A percentile compares a stretch with the other conserved stretches of the same genome.
Conservation (phyloP, 1,284 basidiomycete genomes). For the Ceratobasidium sp. region DNA sequence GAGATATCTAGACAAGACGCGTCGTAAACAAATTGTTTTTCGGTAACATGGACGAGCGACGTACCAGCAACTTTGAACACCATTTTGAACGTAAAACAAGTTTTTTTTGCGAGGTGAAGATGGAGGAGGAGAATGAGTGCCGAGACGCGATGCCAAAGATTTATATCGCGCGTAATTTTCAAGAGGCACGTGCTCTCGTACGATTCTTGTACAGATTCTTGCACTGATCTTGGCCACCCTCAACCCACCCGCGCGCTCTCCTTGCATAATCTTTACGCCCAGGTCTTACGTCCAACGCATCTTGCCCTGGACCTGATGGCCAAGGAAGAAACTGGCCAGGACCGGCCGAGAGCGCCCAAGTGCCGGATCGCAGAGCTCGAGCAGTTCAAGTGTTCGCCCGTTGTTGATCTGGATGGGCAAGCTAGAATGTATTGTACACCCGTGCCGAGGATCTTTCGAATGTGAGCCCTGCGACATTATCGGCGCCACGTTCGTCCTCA, state of each 20-base stretch:
- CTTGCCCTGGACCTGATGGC: conserved; percentile 9
- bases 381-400: conserved; percentile 45
- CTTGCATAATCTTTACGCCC: conserved; percentile 38
- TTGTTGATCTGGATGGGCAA: conserved; percentile 11
- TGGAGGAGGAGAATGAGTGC: conserved; percentile 53
- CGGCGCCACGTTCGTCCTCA: neutral
- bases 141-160: conserved; percentile 53
- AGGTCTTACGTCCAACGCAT: conserved; percentile 24
- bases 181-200: conserved; percentile 49
- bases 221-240: conserved; percentile 30
- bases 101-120: conserved; percentile 45
- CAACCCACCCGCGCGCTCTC: conserved; percentile 12
- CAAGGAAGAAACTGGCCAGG: conserved; percentile 13
- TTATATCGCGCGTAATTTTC: conserved; percentile 57
- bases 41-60: conserved; percentile 46
- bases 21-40: conserved; percentile 26
- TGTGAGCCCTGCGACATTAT: conserved; percentile 7
- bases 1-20: conserved; percentile 78
- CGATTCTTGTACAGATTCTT: conserved; percentile 34
- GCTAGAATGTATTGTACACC: conserved; percentile 35
- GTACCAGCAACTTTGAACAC: conserved; percentile 86
- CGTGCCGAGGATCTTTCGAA: conserved; percentile 43
- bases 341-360: conserved; percentile 7
- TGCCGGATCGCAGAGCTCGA: conserved; percentile 45
- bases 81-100: conserved; percentile 64